A percentile compares a stretch with the other conserved stretches of the same genome.
These are phyloP conservation scores for Drechslerella stenobrocha DNA, from an alignment of 2,329 filamentous ascomycete species.

Conservation along the genomic window DNA sequence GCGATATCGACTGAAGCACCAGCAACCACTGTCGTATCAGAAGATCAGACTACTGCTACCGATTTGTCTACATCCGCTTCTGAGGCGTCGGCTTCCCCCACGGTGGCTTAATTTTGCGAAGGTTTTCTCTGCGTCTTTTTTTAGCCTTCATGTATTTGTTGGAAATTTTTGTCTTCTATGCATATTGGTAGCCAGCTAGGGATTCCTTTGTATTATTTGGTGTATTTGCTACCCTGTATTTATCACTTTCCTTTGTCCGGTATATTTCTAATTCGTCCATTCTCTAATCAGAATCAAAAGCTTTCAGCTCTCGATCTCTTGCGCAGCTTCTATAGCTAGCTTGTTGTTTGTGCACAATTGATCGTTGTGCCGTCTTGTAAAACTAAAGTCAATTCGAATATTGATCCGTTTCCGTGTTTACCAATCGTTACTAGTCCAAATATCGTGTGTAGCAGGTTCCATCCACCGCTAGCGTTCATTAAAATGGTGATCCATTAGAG, in stretches of 20 bases:
- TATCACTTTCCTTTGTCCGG: conserved; percentile 1
- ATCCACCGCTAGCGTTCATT: too few relatives aligned
- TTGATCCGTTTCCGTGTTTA: too few relatives aligned
- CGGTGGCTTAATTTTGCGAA: background rate
- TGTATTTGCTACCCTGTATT: background rate
- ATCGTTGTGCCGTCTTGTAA: too few relatives aligned
- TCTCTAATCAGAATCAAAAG: background rate
- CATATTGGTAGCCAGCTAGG: background rate
- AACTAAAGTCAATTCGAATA: too few relatives aligned
- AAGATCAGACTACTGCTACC: background rate
- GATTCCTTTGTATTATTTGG: background rate
- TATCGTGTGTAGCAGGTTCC: too few relatives aligned
- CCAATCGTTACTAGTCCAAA: too few relatives aligned
- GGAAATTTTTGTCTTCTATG: background rate
- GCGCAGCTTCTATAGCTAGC: background rate
- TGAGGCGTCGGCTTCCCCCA: conserved; percentile 1
- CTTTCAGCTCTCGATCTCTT: background rate
- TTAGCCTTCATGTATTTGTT: too few relatives aligned
- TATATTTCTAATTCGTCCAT: background rate
- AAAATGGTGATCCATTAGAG: too few relatives aligned
- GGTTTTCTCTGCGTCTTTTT: background rate
- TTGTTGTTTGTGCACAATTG: too few relatives aligned
- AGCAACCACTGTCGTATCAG: background rate
- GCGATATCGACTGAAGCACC: conserved; percentile 2
- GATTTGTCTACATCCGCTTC: background rate